Conservation (phyloP, 768 basidiomycete genomes). For the Rhizopogon roseolus region DNA sequence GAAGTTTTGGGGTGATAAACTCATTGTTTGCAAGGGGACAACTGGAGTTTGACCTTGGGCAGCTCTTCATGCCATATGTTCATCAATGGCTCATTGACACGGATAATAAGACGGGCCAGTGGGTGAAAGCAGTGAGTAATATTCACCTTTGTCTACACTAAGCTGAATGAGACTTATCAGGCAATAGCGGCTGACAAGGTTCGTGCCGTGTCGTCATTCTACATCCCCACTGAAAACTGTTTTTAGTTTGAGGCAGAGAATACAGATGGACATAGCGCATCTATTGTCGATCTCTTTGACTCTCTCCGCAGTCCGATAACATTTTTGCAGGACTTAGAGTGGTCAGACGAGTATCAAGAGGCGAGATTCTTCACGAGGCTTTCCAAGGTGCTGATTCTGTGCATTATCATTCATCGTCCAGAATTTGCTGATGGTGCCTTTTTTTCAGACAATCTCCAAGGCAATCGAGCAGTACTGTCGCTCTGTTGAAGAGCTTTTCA, state of each 20-base stretch:
- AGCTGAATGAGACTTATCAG: slow-evolving; percentile 28
- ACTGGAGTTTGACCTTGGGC: slow-evolving; percentile 62
- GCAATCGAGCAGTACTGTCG: slow-evolving; percentile 90
- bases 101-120: slow-evolving; percentile 84
- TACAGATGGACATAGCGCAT: slow-evolving; percentile 85
- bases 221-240: slow-evolving; percentile 3
- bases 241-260: slow-evolving; percentile 74
- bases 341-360: slow-evolving; percentile 87
- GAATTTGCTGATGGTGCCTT: slow-evolving; percentile 3
- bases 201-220: slow-evolving; percentile 5
- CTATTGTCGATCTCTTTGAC: slow-evolving; percentile 94
- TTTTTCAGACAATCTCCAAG: slow-evolving; percentile 77
- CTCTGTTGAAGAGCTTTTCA: slow-evolving; percentile 82
- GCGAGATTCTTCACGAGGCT: slow-evolving; percentile 87
- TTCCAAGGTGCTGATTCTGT: slow-evolving; percentile 58
- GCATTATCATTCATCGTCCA: background rate
- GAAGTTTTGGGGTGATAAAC: background rate
- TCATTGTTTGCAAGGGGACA: slow-evolving; percentile 37
- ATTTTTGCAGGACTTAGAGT: slow-evolving; percentile 85
- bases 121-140: slow-evolving; percentile 83
- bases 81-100: slow-evolving; percentile 86
- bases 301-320: slow-evolving; percentile 87
- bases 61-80: slow-evolving; percentile 86
- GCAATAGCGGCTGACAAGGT: slow-evolving; percentile 86
- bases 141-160: background rate